These are phyloP conservation scores for Lactarius psammicola DNA, from an alignment of 768 basidiomycete species.

Conservation along the genomic window DNA sequence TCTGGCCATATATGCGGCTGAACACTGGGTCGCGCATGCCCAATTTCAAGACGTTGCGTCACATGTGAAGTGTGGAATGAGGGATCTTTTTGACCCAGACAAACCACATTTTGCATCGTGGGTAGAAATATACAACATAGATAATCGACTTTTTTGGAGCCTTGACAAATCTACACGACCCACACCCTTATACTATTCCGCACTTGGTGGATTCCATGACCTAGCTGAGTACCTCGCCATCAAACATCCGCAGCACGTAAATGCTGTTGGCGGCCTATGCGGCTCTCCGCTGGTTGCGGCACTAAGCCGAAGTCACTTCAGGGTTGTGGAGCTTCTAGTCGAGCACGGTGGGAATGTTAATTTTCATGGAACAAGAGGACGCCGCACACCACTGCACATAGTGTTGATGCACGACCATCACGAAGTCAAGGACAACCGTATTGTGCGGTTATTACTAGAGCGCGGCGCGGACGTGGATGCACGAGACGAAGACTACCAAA, in stretches of 20 bases:
- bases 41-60: background rate
- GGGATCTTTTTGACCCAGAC: background rate
- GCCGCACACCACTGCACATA: background rate
- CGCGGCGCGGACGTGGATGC: background rate
- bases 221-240: background rate
- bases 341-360: background rate
- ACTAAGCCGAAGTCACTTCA: background rate
- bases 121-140: background rate
- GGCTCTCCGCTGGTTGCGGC: background rate
- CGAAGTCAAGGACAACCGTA: too few relatives aligned
- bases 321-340: background rate
- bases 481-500: background rate
- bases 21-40: background rate
- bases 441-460: background rate
- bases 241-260: background rate
- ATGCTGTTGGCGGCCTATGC: background rate
- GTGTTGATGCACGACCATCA: too few relatives aligned
- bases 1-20: background rate
- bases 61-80: background rate
- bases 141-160: too few relatives aligned
- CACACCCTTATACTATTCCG: background rate
- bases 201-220: background rate
- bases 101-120: background rate
- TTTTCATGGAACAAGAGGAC: background rate
- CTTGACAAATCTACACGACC: too few relatives aligned